Conservation (phyloP, 2,329 filamentous ascomycete species). For the Alternaria brassicae region DNA sequence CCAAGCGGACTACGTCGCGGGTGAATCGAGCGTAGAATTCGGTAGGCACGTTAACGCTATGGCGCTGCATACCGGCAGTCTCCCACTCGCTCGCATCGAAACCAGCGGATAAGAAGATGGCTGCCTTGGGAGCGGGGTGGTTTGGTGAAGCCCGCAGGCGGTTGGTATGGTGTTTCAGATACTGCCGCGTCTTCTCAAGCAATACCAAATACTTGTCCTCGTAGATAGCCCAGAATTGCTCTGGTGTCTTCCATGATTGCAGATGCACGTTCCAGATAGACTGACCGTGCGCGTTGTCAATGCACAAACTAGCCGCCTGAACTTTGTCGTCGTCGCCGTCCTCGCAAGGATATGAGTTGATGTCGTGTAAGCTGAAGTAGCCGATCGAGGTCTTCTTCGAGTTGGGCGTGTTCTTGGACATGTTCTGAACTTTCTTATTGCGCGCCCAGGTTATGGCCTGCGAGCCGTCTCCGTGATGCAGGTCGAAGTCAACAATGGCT, state of each 20-base stretch:
- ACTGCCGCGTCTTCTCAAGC: constrained; percentile 80
- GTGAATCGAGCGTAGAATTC: constrained; percentile 95
- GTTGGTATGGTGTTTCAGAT: constrained; percentile 75
- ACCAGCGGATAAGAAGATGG: constrained; percentile 92
- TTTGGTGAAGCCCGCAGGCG: constrained; percentile 64
- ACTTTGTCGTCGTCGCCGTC: constrained; percentile 92
- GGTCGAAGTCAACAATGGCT: constrained; percentile 65
- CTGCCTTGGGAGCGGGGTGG: constrained; percentile 74
- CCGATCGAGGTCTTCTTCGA: constrained; percentile 89
- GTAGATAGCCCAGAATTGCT: constrained; percentile 91
- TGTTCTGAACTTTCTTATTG: constrained; percentile 71
- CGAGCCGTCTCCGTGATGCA: constrained; percentile 69
- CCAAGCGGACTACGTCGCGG: constrained; percentile 80
- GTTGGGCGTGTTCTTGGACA: constrained; percentile 72
- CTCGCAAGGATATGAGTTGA: constrained; percentile 98
- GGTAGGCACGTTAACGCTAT: constrained; percentile 94
- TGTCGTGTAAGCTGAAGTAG: constrained; percentile 96
- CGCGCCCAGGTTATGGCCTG: constrained; percentile 93
- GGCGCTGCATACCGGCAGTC: constrained; percentile 88
- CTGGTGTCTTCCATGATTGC: constrained; percentile 80
- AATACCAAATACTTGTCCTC: constrained; percentile 77
- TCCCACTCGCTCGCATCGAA: constrained; percentile 99
- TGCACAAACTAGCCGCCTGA: constrained; percentile 89
- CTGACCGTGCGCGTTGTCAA: constrained; percentile 93
- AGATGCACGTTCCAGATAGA: constrained; percentile 96